phyloP scores from a whole-genome alignment of 257 asterid genomes.

The Capsicum chinense region DNA sequence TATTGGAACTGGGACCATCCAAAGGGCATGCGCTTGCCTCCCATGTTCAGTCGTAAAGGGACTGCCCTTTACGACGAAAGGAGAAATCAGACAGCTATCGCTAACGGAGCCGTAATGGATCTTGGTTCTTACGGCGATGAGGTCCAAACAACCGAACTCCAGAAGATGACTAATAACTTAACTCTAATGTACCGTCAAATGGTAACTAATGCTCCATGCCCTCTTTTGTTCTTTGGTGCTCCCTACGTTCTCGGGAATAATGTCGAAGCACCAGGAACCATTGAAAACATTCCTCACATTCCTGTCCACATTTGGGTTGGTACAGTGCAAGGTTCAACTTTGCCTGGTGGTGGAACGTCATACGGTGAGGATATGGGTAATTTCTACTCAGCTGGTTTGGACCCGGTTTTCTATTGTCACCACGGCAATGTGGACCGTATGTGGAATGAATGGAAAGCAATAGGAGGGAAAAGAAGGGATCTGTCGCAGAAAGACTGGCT shows the following conservation, averaged over 20 bases:
- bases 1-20: conserved; percentile 27
- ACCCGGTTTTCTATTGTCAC: conserved; percentile 35
- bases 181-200: conserved; percentile 32
- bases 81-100: conserved; percentile 24
- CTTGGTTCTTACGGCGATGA: not conserved
- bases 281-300: not conserved
- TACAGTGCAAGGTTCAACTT: not conserved
- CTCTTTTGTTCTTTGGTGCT: conserved; percentile 26
- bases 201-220: conserved; percentile 24
- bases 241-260: conserved; percentile 16
- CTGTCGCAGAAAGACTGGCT: conserved; percentile 43
- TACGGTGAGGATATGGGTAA: conserved; percentile 31
- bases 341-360: not conserved
- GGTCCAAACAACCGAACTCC: not conserved
- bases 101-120: conserved; percentile 15
- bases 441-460: conserved; percentile 25
- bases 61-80: conserved; percentile 32
- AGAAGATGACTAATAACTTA: conserved; percentile 15
- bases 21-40: conserved; percentile 35
- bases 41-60: not conserved
- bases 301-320: conserved; percentile 28
- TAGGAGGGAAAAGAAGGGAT: conserved; percentile 36
- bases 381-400: conserved; percentile 27
- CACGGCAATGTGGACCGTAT: conserved; percentile 30
- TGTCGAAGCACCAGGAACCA: not conserved